Base-by-base conservation (phyloP, 2,329 filamentous ascomycete species). In the Sporothrix mexicana region DNA sequence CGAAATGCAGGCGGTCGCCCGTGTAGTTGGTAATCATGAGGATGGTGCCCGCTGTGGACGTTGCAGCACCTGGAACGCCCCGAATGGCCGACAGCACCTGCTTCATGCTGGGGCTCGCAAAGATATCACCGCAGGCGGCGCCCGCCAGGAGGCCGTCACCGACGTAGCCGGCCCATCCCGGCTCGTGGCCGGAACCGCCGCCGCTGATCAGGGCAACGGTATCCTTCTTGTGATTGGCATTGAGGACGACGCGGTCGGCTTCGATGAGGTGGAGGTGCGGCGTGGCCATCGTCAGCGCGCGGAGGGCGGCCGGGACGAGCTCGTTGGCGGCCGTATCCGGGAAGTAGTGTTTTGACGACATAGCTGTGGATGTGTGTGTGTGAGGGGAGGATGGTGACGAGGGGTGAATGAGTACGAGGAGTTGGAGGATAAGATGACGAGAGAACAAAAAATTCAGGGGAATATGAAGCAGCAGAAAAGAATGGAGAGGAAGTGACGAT, bases 21-120 rank as follows among this genome's bases (percentile, higher is more conserved):
- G 88, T 90, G 79, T 91, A 90, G 79, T 91, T 91, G 64, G 88
- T 90, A 74, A 90, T 86, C 68, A 91, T 85, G 1, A 91, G 81
- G 64, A 91, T 86, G 1, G 86, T 86, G 53, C 89, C 89, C 76
- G 82, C 82, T 41, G 84, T 82, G 36, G 83, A 88, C 0, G 25
- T 41, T 1, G 57, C 57, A 5, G 57, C 25, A 41, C 57, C 57
- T 15, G 85, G 87, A 8, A 85, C 86, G 59, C 84, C 83, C 69
- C 86, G 85, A 51, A 91, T 85, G 6, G 85, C 88, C 1, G 88
- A 85, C 8, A 90, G 79, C 72, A 91, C 88, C 79, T 91, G 89
- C 74, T 87, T 88, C 12, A 88, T 88, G 73, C 86, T 88, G 0
- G 89, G 89, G 6, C 85, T 88, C 17, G 89, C 89, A 76, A 91